Conservation (phyloP, 2,329 filamentous ascomycete species). For the Cercospora beticola region DNA sequence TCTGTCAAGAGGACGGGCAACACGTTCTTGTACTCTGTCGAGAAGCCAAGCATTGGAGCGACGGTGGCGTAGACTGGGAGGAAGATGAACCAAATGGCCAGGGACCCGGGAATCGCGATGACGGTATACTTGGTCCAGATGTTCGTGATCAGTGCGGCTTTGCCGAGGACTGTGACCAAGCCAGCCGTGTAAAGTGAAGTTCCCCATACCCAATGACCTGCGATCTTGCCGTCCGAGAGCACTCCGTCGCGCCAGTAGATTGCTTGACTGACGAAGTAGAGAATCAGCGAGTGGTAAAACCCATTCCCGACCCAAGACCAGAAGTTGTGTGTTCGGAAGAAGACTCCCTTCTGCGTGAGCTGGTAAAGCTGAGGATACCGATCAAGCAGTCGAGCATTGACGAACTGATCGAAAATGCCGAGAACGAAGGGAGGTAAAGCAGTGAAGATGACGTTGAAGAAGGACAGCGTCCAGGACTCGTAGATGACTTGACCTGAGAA, state of each 20-base stretch:
- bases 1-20: slow-evolving; percentile 77
- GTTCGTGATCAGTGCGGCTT: slow-evolving; percentile 90
- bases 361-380: slow-evolving; percentile 95
- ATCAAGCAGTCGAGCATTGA: slow-evolving; percentile 88
- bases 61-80: slow-evolving; percentile 83
- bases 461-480: slow-evolving; percentile 98
- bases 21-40: slow-evolving; percentile 79
- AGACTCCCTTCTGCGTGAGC: slow-evolving; percentile 86
- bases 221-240: slow-evolving; percentile 73
- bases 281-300: slow-evolving; percentile 88
- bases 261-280: slow-evolving; percentile 81
- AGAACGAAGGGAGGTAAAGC: slow-evolving; percentile 89
- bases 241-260: slow-evolving; percentile 82
- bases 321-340: slow-evolving; percentile 92
- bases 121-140: slow-evolving; percentile 99
- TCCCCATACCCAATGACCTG: slow-evolving; percentile 98
- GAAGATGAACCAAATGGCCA: slow-evolving; percentile 88
- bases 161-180: slow-evolving; percentile 89
- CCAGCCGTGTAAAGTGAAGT: slow-evolving; percentile 90
- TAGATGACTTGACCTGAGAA: slow-evolving; percentile 98
- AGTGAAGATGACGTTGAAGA: slow-evolving; percentile 99
- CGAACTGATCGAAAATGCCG: slow-evolving; percentile 96
- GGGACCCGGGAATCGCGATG: slow-evolving; percentile 89
- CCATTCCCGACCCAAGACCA: slow-evolving; percentile 90
- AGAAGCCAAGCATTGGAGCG: slow-evolving; percentile 78